Percentiles rank a stretch among this genome's conserved stretches.
phyloP scores from a whole-genome alignment of 2,329 filamentous ascomycete genomes.

The Alternaria burnsii region DNA sequence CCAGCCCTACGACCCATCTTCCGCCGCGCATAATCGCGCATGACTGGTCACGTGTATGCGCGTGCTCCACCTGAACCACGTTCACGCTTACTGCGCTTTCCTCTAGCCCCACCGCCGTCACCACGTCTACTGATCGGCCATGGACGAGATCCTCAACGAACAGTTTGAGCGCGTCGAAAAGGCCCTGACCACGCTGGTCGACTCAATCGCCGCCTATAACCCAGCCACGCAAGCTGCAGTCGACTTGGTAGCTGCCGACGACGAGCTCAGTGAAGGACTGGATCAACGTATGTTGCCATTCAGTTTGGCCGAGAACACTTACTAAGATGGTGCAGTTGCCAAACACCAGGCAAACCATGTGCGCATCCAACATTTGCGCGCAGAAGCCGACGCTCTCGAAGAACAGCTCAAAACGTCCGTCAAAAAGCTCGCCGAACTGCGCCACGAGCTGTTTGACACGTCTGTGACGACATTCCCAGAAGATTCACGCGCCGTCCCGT shows the following conservation, averaged over 20 bases:
- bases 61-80: slow-evolving; percentile 13
- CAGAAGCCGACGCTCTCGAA: slow-evolving; percentile 71
- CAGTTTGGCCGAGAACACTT: neutral
- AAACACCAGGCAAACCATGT: slow-evolving; percentile 77
- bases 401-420: slow-evolving; percentile 76
- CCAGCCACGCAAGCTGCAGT: slow-evolving; percentile 72
- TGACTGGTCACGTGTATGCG: slow-evolving; percentile 15
- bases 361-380: slow-evolving; percentile 73
- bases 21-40: slow-evolving; percentile 14
- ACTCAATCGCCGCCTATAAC: slow-evolving; percentile 84
- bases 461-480: slow-evolving; percentile 52
- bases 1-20: slow-evolving; percentile 21
- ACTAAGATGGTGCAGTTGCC: slow-evolving; percentile 63
- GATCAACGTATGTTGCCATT: slow-evolving; percentile 64
- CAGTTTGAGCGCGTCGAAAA: slow-evolving; percentile 58
- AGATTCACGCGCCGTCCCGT: slow-evolving; percentile 63
- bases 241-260: slow-evolving; percentile 75
- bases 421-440: slow-evolving; percentile 72
- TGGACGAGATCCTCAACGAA: slow-evolving; percentile 54
- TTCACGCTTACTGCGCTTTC: neutral
- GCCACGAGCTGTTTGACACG: slow-evolving; percentile 72
- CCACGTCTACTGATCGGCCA: slow-evolving; percentile 25
- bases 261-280: slow-evolving; percentile 71
- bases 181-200: slow-evolving; percentile 71
- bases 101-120: neutral